These are phyloP conservation scores for Pseudotulostoma volvatum DNA, from an alignment of 495 filamentous ascomycete species.

Conservation along the genomic window DNA sequence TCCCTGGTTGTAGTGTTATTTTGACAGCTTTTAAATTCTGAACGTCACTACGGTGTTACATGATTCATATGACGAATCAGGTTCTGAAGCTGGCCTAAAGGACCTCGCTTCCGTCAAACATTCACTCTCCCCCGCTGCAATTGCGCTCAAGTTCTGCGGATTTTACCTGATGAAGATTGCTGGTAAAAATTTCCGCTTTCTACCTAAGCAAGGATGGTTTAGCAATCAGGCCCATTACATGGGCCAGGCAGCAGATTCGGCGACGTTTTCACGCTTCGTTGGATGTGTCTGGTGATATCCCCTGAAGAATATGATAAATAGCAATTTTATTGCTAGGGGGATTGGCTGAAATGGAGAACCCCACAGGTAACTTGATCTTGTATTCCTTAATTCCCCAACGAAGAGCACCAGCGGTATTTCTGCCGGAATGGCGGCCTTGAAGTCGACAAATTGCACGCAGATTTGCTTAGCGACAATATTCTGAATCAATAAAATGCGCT, in stretches of 20 bases:
- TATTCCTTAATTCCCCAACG: too few relatives aligned
- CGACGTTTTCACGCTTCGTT: not conserved
- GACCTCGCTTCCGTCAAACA: not conserved
- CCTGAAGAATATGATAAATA: too few relatives aligned
- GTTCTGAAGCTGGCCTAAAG: not conserved
- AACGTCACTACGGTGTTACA: not conserved
- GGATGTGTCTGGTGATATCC: not conserved
- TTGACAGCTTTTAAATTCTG: not conserved
- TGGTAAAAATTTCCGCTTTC: not conserved
- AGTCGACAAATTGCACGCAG: too few relatives aligned
- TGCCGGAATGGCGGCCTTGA: too few relatives aligned
- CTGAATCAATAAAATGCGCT: too few relatives aligned
- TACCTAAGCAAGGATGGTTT: not conserved
- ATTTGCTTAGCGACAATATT: too few relatives aligned
- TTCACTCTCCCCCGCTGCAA: not conserved
- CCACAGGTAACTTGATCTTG: too few relatives aligned
- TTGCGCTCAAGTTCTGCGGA: not conserved
- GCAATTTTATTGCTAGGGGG: too few relatives aligned
- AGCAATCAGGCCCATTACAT: not conserved
- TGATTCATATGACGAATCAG: not conserved
- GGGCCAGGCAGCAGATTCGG: not conserved
- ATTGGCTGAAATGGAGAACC: too few relatives aligned
- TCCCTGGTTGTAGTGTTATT: not conserved
- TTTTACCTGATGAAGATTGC: not conserved
- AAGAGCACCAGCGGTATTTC: too few relatives aligned